phyloP scores from a whole-genome alignment of 495 filamentous ascomycete genomes.

The Parathielavia appendiculata region DNA sequence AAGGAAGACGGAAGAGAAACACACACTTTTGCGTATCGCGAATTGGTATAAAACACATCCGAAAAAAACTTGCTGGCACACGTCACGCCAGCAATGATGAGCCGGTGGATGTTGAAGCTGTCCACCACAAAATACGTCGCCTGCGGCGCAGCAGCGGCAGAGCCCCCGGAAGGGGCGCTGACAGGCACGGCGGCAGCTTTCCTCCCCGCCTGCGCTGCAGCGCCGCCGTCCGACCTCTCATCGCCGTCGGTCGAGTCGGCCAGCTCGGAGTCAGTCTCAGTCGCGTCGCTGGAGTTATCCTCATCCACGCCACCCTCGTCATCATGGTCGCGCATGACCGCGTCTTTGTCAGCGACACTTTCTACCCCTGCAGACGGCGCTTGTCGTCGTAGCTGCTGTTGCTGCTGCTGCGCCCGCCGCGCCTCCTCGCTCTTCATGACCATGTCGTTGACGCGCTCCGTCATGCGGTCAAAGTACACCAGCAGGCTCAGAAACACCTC shows the following conservation, averaged over 20 bases:
- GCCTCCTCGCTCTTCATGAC: slow-evolving; percentile 43
- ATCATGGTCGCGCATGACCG: slow-evolving; percentile 34
- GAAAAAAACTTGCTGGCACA: slow-evolving; percentile 99
- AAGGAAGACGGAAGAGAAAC: not conserved
- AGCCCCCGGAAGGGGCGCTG: not conserved
- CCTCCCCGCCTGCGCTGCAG: slow-evolving; percentile 26
- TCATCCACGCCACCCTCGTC: slow-evolving; percentile 28
- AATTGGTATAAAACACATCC: slow-evolving; percentile 99
- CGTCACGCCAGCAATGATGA: slow-evolving; percentile 96
- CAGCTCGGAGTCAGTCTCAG: slow-evolving; percentile 39
- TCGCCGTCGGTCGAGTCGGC: slow-evolving; percentile 37
- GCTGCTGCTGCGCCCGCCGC: slow-evolving; percentile 24
- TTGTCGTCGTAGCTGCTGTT: slow-evolving; percentile 19
- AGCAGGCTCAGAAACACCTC: slow-evolving; percentile 94
- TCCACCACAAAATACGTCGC: slow-evolving; percentile 88
- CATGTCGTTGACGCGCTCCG: slow-evolving; percentile 78
- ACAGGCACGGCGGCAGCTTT: not conserved
- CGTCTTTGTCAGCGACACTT: slow-evolving; percentile 24
- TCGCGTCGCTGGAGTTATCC: slow-evolving; percentile 17
- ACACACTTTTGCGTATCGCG: slow-evolving; percentile 94
- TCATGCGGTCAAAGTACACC: slow-evolving; percentile 99
- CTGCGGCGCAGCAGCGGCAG: slow-evolving; percentile 10
- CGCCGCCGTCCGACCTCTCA: slow-evolving; percentile 14
- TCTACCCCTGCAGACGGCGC: not conserved
- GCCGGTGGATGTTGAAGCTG: slow-evolving; percentile 96